phyloP scores from a whole-genome alignment of 495 filamentous ascomycete species.

The Trichoderma gamsii region DNA sequence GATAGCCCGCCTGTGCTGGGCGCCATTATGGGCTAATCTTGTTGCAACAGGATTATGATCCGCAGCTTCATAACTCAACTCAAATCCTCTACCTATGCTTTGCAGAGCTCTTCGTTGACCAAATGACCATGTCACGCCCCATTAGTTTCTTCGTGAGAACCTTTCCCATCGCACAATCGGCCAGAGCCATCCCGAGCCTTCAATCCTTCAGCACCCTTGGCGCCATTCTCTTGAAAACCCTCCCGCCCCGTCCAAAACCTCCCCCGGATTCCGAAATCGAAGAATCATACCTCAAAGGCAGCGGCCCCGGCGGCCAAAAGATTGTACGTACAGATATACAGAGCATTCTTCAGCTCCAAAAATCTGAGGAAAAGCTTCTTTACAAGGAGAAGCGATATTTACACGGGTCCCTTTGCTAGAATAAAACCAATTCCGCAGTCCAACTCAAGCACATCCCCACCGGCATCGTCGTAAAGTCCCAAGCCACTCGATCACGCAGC shows the following conservation, averaged over 20 bases:
- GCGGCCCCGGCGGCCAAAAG: conserved; percentile 92
- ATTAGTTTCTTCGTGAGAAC: not conserved
- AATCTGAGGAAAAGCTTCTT: not conserved
- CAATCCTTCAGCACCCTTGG: conserved; percentile 17
- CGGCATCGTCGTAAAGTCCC: conserved; percentile 84
- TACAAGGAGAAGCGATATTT: not conserved
- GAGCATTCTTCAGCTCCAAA: conserved; percentile 21
- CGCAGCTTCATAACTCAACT: no score
- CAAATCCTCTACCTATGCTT: no score
- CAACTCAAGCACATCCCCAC: conserved; percentile 87
- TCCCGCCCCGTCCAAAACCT: conserved; percentile 67
- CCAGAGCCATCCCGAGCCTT: not conserved
- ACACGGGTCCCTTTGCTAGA: conserved; percentile 41
- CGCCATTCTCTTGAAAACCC: conserved; percentile 24
- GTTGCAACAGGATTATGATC: no score
- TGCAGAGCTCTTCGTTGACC: no score
- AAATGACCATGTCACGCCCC: not conserved
- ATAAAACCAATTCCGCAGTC: conserved; percentile 94
- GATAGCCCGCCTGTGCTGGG: no score
- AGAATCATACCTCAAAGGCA: conserved; percentile 83
- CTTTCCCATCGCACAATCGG: not conserved
- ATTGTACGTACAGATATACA: conserved; percentile 47
- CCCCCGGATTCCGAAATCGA: conserved; percentile 72
- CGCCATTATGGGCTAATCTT: no score
- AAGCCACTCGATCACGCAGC: conserved; percentile 77